These are phyloP conservation scores for Penicillium sp. DNA, from an alignment of 2,329 filamentous ascomycete species.

Conservation along the genomic window DNA sequence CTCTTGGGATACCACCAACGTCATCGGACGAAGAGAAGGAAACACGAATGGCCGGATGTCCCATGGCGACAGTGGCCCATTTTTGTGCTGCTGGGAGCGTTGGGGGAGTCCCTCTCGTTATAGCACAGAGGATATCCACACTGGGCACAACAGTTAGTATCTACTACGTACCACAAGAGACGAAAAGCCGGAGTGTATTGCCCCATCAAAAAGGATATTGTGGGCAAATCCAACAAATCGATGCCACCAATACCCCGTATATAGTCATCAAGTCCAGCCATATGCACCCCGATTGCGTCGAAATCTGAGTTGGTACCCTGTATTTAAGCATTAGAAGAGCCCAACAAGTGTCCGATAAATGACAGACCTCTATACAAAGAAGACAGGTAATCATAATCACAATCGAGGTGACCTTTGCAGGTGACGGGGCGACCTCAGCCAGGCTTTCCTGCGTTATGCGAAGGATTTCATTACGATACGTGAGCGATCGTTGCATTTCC, in stretches of 20 bases:
- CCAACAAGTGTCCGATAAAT: neutral
- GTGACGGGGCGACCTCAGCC: neutral
- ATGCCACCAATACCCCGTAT: neutral
- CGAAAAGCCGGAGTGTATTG: no score
- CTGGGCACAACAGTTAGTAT: neutral
- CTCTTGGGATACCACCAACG: neutral
- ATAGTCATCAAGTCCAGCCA: neutral
- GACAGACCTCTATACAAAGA: neutral
- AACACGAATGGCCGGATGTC: neutral
- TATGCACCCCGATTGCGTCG: neutral
- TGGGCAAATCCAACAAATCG: neutral
- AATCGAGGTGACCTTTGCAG: neutral
- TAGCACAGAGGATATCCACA: neutral
- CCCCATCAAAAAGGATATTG: neutral
- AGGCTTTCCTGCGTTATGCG: neutral
- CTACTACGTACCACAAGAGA: no score
- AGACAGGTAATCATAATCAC: neutral
- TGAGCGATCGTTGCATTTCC: neutral
- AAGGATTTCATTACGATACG: neutral
- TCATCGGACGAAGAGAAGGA: neutral
- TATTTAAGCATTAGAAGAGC: neutral
- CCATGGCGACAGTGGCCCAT: neutral
- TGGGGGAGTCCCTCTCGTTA: neutral
- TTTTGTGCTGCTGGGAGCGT: neutral
- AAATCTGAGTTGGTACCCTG: neutral